phyloP scores from a whole-genome alignment of 1,139 yeast species.

The Pneumocystis murina region DNA sequence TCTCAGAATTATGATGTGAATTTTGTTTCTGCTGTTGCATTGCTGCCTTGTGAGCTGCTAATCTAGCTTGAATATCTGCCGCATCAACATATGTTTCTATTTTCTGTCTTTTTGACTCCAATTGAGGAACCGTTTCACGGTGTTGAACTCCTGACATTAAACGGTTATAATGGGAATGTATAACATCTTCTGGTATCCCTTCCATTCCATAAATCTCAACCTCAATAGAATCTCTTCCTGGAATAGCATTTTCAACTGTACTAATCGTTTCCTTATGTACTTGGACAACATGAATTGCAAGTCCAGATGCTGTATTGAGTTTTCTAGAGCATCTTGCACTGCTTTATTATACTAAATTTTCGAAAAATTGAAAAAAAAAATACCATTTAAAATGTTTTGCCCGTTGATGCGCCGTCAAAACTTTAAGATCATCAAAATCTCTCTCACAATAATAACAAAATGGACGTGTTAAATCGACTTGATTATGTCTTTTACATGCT shows the following conservation, averaged over 20 bases:
- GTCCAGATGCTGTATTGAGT: constrained; percentile 6
- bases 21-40: background rate
- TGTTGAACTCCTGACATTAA: constrained; percentile 8
- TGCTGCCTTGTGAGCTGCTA: constrained; percentile 3
- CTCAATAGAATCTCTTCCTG: constrained; percentile 14
- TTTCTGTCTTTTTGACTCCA: constrained; percentile 2
- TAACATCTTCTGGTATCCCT: constrained; percentile 15
- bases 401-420: constrained; percentile 16
- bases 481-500: background rate
- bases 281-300: constrained; percentile 15
- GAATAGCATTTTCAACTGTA: constrained; percentile 14
- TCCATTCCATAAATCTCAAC: constrained; percentile 17
- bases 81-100: background rate
- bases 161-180: constrained; percentile 11
- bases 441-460: constrained; percentile 18
- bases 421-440: constrained; percentile 16
- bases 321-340: background rate
- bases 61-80: background rate
- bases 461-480: constrained; percentile 13
- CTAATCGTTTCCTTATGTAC: constrained; percentile 15
- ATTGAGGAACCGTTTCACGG: constrained; percentile 7
- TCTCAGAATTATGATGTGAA: background rate
- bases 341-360: background rate
- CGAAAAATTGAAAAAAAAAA: background rate
- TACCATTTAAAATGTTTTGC: constrained; percentile 17